Evolutionary conservation across 805 yeast species (phyloP), one percentile per base, ranked within the genome.

Genomic region (Candida jianshihensis): DNA sequence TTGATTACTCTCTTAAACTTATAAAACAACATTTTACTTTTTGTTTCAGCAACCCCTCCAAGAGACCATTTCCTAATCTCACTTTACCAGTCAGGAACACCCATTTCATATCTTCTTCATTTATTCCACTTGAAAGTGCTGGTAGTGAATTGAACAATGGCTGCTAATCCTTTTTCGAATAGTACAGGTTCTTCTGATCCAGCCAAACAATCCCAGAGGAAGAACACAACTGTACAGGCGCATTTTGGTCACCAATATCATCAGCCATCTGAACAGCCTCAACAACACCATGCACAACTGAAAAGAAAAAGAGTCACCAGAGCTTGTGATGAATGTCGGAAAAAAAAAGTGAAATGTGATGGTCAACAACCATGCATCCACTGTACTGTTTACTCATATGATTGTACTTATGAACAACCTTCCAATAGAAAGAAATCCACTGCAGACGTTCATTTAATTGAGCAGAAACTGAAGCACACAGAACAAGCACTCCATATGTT

Each of bases 361-460:
- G 92, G 90, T 5, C 71, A 72, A 47, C 80, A 73, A 47, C 92
- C 90, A 1, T 83, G 94, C 56, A 71, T 75, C 22, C 86, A 79
- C 56, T 87, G 95, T 51, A 78, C 89, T 1, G 92, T 82, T 1
- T 83, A 82, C 56, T 74, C 82, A 14, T 79, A 81, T 57, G 81
- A 75, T 37, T 87, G 96, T 58, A 78, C 95, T 0, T 87, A 87
- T 56, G 85, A 83, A 49, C 88, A 84, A 37, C 55, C 56, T 9
- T 42, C 56, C 13, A 48, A 69, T 37, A 59, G 84, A 34, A 75
- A 73, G 50, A 75, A 51, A 32, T 41, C 48, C 3, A 45, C 43
- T 12, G 50, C 54, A 13, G 64, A 54, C 36, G 44, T 53, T 30
- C 53, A 45, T 40, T 43, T 56, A 21, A 51, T 61, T 10, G 71